Conservation (phyloP, 805 yeast species). For the Lipomyces yamanashiensis region DNA sequence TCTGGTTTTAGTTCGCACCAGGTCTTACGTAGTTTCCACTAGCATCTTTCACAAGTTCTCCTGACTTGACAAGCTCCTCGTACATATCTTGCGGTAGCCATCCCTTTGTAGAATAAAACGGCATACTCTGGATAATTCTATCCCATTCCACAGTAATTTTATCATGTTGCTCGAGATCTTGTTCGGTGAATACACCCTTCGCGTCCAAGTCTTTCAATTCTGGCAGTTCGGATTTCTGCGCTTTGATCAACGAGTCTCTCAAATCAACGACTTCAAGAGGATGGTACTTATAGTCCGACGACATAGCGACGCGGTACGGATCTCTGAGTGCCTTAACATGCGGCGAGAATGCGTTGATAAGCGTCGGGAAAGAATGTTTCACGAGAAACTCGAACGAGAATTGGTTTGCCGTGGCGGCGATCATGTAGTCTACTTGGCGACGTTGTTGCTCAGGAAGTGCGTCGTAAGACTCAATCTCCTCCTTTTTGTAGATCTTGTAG, state of each 20-base stretch:
- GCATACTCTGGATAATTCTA: conserved; percentile 65
- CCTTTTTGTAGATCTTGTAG: conserved; percentile 77
- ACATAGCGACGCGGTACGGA: conserved; percentile 37
- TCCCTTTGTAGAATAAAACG: conserved; percentile 89
- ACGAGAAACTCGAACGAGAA: conserved; percentile 81
- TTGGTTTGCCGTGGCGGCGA: conserved; percentile 88
- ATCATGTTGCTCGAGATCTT: conserved; percentile 62
- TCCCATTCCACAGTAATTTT: conserved; percentile 68
- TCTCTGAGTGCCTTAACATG: conserved; percentile 59
- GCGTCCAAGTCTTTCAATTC: conserved; percentile 43
- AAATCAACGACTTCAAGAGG: conserved; percentile 50
- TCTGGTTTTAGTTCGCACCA: neutral
- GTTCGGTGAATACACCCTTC: conserved; percentile 67
- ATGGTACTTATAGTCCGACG: conserved; percentile 35
- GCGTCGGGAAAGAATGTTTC: conserved; percentile 63
- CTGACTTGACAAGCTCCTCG: conserved; percentile 67
- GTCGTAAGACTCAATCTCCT: conserved; percentile 74
- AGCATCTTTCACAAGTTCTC: conserved; percentile 64
- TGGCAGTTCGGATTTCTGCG: conserved; percentile 41
- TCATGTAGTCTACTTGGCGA: conserved; percentile 83
- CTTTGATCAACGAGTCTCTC: conserved; percentile 41
- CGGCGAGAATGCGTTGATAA: conserved; percentile 83
- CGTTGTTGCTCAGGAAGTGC: conserved; percentile 71
- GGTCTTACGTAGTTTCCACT: conserved; percentile 56
- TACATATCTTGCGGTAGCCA: conserved; percentile 97